Conservation (phyloP, 2,329 filamentous ascomycete species). For the Dendrostoma leiphaemia region DNA sequence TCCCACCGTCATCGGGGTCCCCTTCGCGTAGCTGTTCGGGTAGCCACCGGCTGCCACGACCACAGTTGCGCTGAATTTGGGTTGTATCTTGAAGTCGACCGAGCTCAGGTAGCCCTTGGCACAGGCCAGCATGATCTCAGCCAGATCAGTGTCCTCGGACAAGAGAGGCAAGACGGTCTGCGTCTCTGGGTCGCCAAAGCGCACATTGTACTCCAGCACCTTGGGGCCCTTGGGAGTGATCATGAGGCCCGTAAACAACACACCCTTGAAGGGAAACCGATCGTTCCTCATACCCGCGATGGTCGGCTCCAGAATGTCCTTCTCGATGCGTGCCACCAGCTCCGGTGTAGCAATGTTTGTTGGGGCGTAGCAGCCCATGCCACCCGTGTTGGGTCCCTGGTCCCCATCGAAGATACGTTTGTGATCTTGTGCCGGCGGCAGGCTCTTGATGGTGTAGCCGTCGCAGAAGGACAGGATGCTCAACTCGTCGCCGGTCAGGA, state of each 20-base stretch:
- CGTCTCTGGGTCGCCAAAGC: constrained; percentile 89
- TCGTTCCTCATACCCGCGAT: constrained; percentile 85
- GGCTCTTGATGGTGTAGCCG: constrained; percentile 76
- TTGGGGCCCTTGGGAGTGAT: constrained; percentile 79
- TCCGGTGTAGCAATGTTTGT: constrained; percentile 74
- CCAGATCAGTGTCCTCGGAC: constrained; percentile 75
- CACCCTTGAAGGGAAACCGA: constrained; percentile 68
- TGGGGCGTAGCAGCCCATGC: constrained; percentile 97
- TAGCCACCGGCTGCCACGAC: constrained; percentile 94
- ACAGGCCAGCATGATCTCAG: constrained; percentile 85
- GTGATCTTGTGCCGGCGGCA: constrained; percentile 94
- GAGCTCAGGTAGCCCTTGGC: constrained; percentile 71
- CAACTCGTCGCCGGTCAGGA: constrained; percentile 85
- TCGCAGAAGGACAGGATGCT: constrained; percentile 91
- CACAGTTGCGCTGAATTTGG: constrained; percentile 80
- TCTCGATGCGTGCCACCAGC: constrained; percentile 75
- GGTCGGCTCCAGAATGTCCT: constrained; percentile 83
- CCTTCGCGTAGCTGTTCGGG: constrained; percentile 81
- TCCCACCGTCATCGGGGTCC: constrained; percentile 56
- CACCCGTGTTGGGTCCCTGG: constrained; percentile 88
- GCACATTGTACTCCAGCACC: constrained; percentile 88
- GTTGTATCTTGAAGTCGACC: constrained; percentile 64
- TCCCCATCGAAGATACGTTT: constrained; percentile 93
- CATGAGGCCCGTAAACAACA: constrained; percentile 91
- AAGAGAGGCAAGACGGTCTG: constrained; percentile 82